Percentiles rank a stretch among this genome's conserved stretches.
These are phyloP conservation scores for Erysimum cheiri DNA, from an alignment of 441 rosid genomes.

Conservation along the genomic window DNA sequence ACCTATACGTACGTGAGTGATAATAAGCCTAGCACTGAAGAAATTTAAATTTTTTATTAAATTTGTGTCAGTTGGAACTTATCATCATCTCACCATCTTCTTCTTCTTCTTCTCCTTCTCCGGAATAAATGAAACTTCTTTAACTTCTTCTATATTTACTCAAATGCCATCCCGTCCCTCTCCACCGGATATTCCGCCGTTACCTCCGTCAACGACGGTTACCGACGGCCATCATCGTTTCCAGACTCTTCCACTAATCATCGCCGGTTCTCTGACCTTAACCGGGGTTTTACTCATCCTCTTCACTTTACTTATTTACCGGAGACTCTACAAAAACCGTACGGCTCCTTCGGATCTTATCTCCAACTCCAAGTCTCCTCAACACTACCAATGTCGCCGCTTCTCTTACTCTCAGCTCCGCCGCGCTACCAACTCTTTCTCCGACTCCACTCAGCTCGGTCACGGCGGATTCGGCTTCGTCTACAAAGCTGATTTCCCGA, in stretches of 20 bases:
- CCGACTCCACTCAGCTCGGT: constrained; percentile 72
- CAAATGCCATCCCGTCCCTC: constrained; percentile 66
- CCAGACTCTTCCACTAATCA: constrained; percentile 47
- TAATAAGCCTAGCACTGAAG: background rate
- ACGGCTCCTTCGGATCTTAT: constrained; percentile 66
- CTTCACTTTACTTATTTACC: constrained; percentile 61
- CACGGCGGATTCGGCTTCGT: constrained; percentile 89
- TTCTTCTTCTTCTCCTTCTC: constrained; percentile 18
- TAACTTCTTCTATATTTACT: constrained; percentile 22
- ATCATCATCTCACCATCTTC: constrained; percentile 17
- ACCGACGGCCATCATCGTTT: constrained; percentile 35
- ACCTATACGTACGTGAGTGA: constrained; percentile 1
- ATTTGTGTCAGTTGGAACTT: constrained; percentile 22
- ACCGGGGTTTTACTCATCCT: constrained; percentile 49
- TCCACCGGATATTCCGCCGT: constrained; percentile 34
- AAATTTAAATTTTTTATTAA: background rate
- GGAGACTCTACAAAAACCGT: constrained; percentile 62
- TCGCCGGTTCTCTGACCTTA: constrained; percentile 52
- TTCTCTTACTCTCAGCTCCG: constrained; percentile 82
- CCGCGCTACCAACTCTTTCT: constrained; percentile 69
- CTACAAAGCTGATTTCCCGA: constrained; percentile 67
- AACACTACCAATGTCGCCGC: constrained; percentile 59
- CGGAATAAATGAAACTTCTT: constrained; percentile 11
- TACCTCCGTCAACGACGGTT: constrained; percentile 9
- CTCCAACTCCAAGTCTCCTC: constrained; percentile 53